Percentiles rank a stretch among this genome's conserved stretches.
phyloP scores from a whole-genome alignment of 2,329 filamentous ascomycete genomes.

The Colletotrichum gloeosporioides region DNA sequence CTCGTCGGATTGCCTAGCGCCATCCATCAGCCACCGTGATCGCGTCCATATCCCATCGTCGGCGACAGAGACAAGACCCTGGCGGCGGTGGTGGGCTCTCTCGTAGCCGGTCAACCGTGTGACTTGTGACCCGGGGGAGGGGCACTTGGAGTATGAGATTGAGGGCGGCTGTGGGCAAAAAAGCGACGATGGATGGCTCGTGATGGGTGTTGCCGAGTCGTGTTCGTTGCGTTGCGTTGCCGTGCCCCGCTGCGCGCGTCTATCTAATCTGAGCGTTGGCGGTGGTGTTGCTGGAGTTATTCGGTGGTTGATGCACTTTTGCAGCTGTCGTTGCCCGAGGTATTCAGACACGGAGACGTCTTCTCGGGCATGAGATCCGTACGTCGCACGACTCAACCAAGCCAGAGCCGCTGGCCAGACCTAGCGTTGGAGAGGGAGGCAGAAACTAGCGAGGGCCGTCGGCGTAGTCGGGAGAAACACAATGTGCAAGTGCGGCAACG shows the following conservation, averaged over 20 bases:
- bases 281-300: not conserved
- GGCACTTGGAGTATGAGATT: not conserved
- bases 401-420: not conserved
- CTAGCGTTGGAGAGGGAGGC: not conserved
- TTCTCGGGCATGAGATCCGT: not conserved
- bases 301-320: not conserved
- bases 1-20: slow-evolving; percentile 6
- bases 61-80: not conserved
- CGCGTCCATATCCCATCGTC: not conserved
- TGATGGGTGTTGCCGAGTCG: not conserved
- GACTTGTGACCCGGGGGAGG: not conserved
- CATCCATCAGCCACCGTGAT: not conserved
- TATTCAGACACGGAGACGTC: not conserved
- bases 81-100: not conserved
- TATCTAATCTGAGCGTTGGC: not conserved
- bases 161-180: not conserved
- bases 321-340: not conserved
- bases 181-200: not conserved
- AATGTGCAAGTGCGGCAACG: not conserved
- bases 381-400: not conserved
- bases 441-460: not conserved
- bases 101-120: not conserved
- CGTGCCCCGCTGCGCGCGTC: not conserved
- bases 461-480: not conserved
- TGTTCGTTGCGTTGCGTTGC: not conserved